A percentile compares a stretch with the other conserved stretches of the same genome.
Conservation (phyloP, 2,329 filamentous ascomycete species). For the Daldinia sp. region DNA sequence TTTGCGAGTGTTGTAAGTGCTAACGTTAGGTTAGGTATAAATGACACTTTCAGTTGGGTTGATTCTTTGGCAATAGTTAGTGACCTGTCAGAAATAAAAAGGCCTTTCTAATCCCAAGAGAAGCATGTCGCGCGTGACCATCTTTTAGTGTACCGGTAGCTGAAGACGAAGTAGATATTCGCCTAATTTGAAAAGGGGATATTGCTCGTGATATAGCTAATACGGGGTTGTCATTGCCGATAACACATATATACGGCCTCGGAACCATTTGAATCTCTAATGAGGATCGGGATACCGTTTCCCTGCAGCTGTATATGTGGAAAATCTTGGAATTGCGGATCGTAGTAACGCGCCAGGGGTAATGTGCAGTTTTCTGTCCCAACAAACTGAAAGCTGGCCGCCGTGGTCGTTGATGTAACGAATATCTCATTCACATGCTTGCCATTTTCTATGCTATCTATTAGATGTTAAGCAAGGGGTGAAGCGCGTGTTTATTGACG, state of each 20-base stretch:
- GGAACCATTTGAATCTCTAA: neutral
- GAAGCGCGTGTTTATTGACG: neutral
- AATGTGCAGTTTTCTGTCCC: conserved; percentile 25
- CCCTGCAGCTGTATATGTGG: neutral
- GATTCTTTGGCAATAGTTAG: conserved; percentile 1
- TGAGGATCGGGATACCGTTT: neutral
- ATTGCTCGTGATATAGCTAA: neutral
- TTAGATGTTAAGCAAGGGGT: neutral
- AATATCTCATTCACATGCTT: conserved; percentile 12
- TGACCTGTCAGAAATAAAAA: conserved; percentile 10
- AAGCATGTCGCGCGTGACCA: conserved; percentile 1
- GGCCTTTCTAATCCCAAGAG: conserved; percentile 1
- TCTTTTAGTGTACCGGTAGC: neutral
- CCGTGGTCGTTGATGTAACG: neutral
- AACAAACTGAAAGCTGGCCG: conserved; percentile 14
- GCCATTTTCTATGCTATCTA: neutral
- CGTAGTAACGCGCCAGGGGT: conserved; percentile 25
- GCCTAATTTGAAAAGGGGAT: neutral
- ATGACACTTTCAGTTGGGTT: neutral
- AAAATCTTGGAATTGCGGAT: conserved; percentile 6
- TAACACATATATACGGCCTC: neutral
- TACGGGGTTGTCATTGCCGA: neutral
- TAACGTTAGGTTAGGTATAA: neutral
- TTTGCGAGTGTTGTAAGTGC: neutral
- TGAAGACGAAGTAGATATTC: neutral